phyloP scores from a whole-genome alignment of 169 alveolate genomes.

The Eimeria maxima region DNA sequence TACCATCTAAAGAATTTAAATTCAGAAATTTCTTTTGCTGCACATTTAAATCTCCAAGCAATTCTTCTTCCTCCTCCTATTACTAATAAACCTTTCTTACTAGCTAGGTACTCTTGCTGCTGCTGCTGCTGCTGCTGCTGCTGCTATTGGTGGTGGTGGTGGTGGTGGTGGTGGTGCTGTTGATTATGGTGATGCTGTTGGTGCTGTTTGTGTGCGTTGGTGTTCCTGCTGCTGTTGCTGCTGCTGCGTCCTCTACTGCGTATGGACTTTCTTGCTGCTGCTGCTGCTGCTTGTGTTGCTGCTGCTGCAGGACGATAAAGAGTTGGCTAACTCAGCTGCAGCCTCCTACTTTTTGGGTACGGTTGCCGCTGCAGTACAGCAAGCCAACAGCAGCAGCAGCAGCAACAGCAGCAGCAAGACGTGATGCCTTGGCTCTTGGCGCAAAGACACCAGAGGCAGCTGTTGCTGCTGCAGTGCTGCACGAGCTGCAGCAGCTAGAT shows the following conservation, averaged over 20 bases:
- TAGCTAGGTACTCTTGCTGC: not conserved
- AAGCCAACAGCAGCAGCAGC: not conserved
- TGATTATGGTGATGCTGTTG: not conserved
- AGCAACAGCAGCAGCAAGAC: conserved; percentile 29
- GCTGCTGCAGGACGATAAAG: conserved; percentile 10
- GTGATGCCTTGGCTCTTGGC: not conserved
- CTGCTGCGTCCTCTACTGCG: conserved; percentile 3
- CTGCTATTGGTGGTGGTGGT: not conserved
- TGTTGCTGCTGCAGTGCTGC: conserved; percentile 29
- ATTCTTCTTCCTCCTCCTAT: too few species aligned
- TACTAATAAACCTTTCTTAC: too few species aligned
- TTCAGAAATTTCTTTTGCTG: too few species aligned
- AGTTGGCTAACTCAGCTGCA: conserved; percentile 66
- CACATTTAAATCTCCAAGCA: too few species aligned
- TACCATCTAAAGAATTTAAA: too few species aligned
- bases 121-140: not conserved
- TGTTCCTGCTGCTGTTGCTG: conserved; percentile 8
- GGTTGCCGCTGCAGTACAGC: conserved; percentile 60
- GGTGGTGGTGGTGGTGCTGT: not conserved
- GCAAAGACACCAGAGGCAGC: conserved; percentile 4
- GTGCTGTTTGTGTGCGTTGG: not conserved
- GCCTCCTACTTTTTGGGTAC: conserved; percentile 76
- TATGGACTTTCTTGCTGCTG: not conserved
- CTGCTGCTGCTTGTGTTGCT: not conserved
- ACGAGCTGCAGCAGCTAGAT: not conserved